Base-by-base conservation (phyloP, 345 rosid species). In the Gynandropsis gynandra region DNA sequence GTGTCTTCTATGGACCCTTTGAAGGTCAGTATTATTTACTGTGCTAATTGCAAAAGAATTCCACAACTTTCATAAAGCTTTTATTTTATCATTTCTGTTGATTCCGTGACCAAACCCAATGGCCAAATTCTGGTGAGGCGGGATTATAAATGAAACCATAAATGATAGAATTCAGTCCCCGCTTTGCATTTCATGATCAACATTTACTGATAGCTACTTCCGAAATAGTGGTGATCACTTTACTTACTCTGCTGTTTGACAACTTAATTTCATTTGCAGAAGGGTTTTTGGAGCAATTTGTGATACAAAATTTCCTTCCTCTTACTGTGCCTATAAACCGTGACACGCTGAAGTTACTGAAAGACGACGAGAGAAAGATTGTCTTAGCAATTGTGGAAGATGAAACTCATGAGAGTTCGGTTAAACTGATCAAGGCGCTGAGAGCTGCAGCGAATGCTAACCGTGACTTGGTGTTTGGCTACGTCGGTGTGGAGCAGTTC, bases 391-490 rank as follows among this genome's bases (percentile, higher is more conserved):
- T 87, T n/a, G 54, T 79, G 62, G 87, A 76, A 37, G 95, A 92
- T 71, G 97, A 85, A 67, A 43, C 63, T 52, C 88, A 81, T 4
- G 88, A 81, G 40, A 73, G 69, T 43, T 60, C 88, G 14, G 76
- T 61, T 49, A 75, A 78, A 37, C 67, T 92, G 76, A 63, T 66
- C 67, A 78, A 74, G 58, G 61, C 76, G 41, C 47, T 92, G 68
- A 92, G 83, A 71, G 87, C 93, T 63, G 95, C 97, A 61, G 96
- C 95, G 63, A 74, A 79, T 63, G 95, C 97, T 31, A 92, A 92
- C 76, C 90, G 83, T 10, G 81, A 92, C 66, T 68, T 92, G 52
- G 82, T 85, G 33, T 92, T 92, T 72, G 89, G 75, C n/a, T 85
- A 79, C 67, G 87, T 83, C 4, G 97, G 97, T 54, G 64, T 85